Evolutionary conservation across 2,329 filamentous ascomycete genomes (phyloP).

Genomic region (Parascedosporium putredinis): DNA sequence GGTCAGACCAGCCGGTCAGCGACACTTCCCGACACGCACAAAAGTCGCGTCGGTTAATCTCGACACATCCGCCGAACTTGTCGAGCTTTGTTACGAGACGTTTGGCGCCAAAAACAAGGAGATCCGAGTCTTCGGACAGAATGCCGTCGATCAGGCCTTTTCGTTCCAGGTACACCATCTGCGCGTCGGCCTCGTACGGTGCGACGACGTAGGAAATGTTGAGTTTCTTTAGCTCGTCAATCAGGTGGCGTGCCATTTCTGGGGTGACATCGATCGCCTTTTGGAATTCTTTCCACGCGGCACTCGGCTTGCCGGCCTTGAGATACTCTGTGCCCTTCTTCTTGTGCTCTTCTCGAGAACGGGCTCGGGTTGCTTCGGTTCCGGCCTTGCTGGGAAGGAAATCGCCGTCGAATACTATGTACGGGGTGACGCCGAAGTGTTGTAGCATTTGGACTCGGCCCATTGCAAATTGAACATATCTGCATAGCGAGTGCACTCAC

Average conservation of each 20-base stretch:
- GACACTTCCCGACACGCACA: constrained; percentile 80
- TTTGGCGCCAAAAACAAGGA: constrained; percentile 90
- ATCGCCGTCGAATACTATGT: constrained; percentile 92
- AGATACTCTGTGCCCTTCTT: constrained; percentile 68
- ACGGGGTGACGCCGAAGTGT: constrained; percentile 89
- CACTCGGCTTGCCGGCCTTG: constrained; percentile 66
- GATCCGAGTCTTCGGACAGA: constrained; percentile 90
- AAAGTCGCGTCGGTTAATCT: constrained; percentile 84
- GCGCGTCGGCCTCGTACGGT: constrained; percentile 95
- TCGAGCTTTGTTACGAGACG: constrained; percentile 88
- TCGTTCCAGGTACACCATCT: constrained; percentile 86
- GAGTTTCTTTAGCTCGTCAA: constrained; percentile 78
- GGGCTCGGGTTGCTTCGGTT: constrained; percentile 71
- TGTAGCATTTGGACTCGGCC: constrained; percentile 86
- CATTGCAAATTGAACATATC: constrained; percentile 84
- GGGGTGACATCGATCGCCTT: constrained; percentile 95
- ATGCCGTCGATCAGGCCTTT: constrained; percentile 78
- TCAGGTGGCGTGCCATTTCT: constrained; percentile 84
- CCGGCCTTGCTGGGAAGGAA: constrained; percentile 85
- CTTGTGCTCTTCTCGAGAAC: constrained; percentile 66
- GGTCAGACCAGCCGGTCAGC: constrained; percentile 82
- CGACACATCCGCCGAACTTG: constrained; percentile 83
- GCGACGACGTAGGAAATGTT: constrained; percentile 83
- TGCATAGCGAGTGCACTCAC: constrained; percentile 22
- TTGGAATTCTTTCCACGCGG: constrained; percentile 79